These are phyloP conservation scores for Drosera capensis DNA, from an alignment of 148 eudicot species.

Conservation along the genomic window DNA sequence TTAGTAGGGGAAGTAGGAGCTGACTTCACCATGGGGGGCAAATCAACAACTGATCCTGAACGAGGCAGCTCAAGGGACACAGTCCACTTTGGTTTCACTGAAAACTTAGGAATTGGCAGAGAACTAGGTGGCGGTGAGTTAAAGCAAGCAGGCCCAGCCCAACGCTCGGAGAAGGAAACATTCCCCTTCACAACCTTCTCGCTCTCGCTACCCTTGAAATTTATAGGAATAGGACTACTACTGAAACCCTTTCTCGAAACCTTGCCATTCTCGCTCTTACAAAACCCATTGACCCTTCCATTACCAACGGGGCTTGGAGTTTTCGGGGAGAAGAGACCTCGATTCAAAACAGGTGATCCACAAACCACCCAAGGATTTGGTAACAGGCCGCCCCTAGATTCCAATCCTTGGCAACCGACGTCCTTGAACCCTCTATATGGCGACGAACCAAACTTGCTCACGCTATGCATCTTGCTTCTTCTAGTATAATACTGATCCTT, in stretches of 20 bases:
- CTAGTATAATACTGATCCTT: constrained; percentile 20
- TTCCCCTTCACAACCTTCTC: constrained; percentile 9
- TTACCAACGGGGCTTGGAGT: constrained; percentile 9
- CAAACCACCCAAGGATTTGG: constrained; percentile 19
- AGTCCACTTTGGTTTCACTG: constrained; percentile 26
- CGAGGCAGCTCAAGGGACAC: constrained; percentile 44
- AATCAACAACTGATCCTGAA: constrained; percentile 20
- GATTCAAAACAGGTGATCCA: constrained; percentile 13
- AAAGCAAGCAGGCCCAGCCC: constrained; percentile 61
- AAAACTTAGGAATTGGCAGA: constrained; percentile 50
- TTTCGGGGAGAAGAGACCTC: constrained; percentile 15
- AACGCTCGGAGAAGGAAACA: constrained; percentile 27
- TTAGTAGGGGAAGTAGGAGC: constrained; percentile 58
- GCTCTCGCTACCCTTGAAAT: constrained; percentile 8
- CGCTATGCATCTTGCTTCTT: constrained; percentile 13
- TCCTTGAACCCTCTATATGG: constrained; percentile 18
- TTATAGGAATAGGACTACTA: constrained; percentile 26
- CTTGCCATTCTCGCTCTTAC: constrained; percentile 6
- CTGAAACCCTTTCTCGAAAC: constrained; percentile 4
- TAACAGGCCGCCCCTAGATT: constrained; percentile 28
- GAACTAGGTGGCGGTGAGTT: constrained; percentile 61
- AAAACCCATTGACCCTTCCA: constrained; percentile 1
- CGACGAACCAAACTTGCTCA: constrained; percentile 19
- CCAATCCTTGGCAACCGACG: constrained; percentile 31
- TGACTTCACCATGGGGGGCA: constrained; percentile 31